Percentiles rank a stretch among this genome's conserved stretches.
Conservation (phyloP, 2,329 filamentous ascomycete species). For the Phyllosticta citribraziliensis region DNA sequence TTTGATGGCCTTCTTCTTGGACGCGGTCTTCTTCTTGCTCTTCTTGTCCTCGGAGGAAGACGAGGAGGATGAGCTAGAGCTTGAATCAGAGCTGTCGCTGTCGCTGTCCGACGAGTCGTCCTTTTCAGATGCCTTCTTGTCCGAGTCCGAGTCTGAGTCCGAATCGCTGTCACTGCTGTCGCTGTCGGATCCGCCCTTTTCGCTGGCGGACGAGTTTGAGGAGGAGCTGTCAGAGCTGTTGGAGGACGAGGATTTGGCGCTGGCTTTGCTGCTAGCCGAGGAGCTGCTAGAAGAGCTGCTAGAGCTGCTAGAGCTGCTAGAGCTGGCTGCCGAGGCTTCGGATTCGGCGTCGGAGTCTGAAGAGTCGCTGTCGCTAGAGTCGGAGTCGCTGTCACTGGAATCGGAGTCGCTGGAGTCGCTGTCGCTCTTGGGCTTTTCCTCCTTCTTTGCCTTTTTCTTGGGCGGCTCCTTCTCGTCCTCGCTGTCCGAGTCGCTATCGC, state of each 20-base stretch:
- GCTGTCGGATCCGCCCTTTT: background rate
- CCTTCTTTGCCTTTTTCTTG: constrained; percentile 4
- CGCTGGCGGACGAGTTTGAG: background rate
- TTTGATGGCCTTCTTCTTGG: background rate
- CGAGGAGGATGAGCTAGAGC: constrained; percentile 12
- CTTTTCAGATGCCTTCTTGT: background rate
- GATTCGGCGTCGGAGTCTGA: background rate
- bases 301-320: background rate
- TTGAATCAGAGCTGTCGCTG: constrained; percentile 10
- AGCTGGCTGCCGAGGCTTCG: constrained; percentile 2
- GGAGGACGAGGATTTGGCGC: background rate
- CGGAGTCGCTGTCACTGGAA: constrained; percentile 3
- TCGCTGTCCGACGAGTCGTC: background rate
- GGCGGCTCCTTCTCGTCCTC: background rate
- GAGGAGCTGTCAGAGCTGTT: background rate
- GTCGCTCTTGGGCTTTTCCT: constrained; percentile 11
- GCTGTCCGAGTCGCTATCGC: constrained; percentile 14
- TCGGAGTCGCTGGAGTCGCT: constrained; percentile 9
- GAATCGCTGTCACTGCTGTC: background rate
- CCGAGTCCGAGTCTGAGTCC: background rate
- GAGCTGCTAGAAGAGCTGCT: constrained; percentile 3
- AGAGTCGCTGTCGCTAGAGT: constrained; percentile 7
- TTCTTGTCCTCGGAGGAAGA: constrained; percentile 1
- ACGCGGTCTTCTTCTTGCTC: constrained; percentile 1
- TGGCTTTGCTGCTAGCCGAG: background rate